Evolutionary conservation across 441 rosid genomes (phyloP), one percentile per base, ranked within the genome.

Genomic region (Corymbia citriodora): DNA sequence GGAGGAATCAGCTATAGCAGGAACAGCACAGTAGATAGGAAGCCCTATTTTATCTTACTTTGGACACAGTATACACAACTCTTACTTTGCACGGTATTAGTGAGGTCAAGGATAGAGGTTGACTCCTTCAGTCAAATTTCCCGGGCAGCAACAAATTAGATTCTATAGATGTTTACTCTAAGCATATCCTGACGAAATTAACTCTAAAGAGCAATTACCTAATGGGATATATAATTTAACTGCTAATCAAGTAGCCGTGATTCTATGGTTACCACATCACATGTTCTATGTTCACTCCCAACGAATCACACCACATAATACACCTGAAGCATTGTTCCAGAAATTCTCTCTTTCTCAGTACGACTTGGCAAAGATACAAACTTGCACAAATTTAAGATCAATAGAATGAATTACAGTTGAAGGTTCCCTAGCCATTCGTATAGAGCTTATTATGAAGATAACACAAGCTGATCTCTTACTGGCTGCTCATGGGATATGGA

Each of bases 401-500:
- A 79, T 7, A 79, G 85, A 45, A 7, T 45, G 53, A 79, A 79
- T 79, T 45, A 79, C 85, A 79, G 85, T 14, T 3, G 53, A 45
- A 45, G 53, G 52, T 79, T 79, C 85, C 45, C 85, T 45, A 23
- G n/a, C 85, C 52, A 79, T 79, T 79, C 52, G 4, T 45, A 45
- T 2, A 45, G 50, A 23, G n/a, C 85, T 79, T 12, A 79, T 79
- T 45, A 79, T 79, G 52, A 12, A 45, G 85, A 45, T 12, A 40
- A 79, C 29, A 79, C 25, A 45, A 79, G 85, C 50, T 52, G 45
- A 40, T 79, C 85, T 87, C 61, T 55, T 25, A 87, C 89, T 55
- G 89, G 89, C 89, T 87, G 89, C 49, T 87, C 89, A 40, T 87
- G 89, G 12, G 72, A 23, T 87, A 87, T 87, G 72, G 89, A 87